phyloP scores from a whole-genome alignment of 352 stramenopile genomes.

The Thalassiosira hispida region DNA sequence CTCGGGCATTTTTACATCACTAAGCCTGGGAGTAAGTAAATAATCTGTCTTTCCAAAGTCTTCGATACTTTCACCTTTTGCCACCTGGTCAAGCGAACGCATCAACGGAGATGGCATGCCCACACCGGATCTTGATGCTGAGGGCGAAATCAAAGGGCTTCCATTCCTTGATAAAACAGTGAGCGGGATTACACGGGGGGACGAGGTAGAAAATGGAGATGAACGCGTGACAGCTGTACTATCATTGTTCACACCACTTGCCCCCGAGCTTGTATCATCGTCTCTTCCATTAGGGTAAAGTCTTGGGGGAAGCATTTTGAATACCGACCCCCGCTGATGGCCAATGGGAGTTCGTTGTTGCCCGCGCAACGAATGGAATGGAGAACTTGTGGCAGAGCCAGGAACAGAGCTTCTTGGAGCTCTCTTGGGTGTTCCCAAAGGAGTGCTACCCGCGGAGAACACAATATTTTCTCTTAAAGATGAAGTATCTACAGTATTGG shows the following conservation, averaged over 20 bases:
- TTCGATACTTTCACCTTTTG: constrained; percentile 14
- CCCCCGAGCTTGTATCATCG: not conserved
- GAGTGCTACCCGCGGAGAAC: constrained; percentile 8
- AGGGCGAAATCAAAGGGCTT: constrained; percentile 3
- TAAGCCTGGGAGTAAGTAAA: constrained; percentile 2
- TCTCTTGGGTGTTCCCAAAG: not conserved
- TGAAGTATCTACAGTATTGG: constrained; percentile 1
- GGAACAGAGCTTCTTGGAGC: not conserved
- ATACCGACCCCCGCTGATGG: constrained; percentile 28
- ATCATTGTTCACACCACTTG: no score
- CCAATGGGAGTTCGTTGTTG: constrained; percentile 25
- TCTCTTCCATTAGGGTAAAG: constrained; percentile 3
- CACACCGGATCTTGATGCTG: not conserved
- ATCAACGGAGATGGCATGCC: constrained; percentile 28
- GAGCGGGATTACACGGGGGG: constrained; percentile 31
- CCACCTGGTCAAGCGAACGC: constrained; percentile 20
- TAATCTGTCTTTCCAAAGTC: no score
- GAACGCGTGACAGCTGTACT: constrained; percentile 15
- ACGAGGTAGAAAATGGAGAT: constrained; percentile 18
- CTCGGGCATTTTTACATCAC: constrained; percentile 6
- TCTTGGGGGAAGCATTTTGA: constrained; percentile 30
- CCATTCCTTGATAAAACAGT: constrained; percentile 48
- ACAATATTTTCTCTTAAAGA: not conserved
- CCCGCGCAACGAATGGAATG: constrained; percentile 2
- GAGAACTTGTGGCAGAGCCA: constrained; percentile 3